Percentiles rank a stretch among this genome's conserved stretches.
Conservation (phyloP, 805 yeast species). For the Candida glaebosa region DNA sequence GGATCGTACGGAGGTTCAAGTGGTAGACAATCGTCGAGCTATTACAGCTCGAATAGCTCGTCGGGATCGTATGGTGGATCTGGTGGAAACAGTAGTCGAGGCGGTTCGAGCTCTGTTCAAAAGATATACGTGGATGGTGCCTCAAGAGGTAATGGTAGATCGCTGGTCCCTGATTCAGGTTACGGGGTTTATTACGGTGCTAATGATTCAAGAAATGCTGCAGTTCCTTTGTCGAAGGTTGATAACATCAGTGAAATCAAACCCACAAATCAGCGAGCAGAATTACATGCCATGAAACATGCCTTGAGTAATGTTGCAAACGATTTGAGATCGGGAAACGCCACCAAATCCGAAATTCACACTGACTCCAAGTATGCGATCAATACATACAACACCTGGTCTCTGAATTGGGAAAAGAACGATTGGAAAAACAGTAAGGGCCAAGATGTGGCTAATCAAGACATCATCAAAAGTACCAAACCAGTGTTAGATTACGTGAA, state of each 20-base stretch:
- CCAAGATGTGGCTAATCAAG: slow-evolving; percentile 47
- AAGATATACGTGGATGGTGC: slow-evolving; percentile 79
- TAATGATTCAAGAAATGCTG: slow-evolving; percentile 49
- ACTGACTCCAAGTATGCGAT: slow-evolving; percentile 73
- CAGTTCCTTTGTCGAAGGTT: slow-evolving; percentile 44
- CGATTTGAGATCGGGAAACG: slow-evolving; percentile 24
- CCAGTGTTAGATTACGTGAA: slow-evolving; percentile 31
- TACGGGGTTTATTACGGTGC: slow-evolving; percentile 72
- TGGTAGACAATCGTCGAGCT: background rate
- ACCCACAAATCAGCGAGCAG: slow-evolving; percentile 82
- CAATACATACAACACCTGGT: slow-evolving; percentile 57
- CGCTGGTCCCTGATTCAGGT: slow-evolving; percentile 46
- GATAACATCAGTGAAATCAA: slow-evolving; percentile 13
- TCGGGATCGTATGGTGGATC: too few relatives aligned
- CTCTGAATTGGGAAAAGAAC: slow-evolving; percentile 50
- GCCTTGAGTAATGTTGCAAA: slow-evolving; percentile 46
- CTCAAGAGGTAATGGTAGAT: slow-evolving; percentile 54
- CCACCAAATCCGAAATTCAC: slow-evolving; percentile 38
- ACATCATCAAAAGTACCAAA: slow-evolving; percentile 39
- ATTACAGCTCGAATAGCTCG: too few relatives aligned
- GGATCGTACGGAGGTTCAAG: too few relatives aligned
- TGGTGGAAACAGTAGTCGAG: too few relatives aligned
- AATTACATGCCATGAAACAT: slow-evolving; percentile 59
- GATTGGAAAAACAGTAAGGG: slow-evolving; percentile 51
- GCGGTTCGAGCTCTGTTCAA: background rate